Evolutionary conservation across 805 yeast genomes (phyloP), one percentile per base, ranked within the genome.

Genomic region (Candida nemodendra): DNA sequence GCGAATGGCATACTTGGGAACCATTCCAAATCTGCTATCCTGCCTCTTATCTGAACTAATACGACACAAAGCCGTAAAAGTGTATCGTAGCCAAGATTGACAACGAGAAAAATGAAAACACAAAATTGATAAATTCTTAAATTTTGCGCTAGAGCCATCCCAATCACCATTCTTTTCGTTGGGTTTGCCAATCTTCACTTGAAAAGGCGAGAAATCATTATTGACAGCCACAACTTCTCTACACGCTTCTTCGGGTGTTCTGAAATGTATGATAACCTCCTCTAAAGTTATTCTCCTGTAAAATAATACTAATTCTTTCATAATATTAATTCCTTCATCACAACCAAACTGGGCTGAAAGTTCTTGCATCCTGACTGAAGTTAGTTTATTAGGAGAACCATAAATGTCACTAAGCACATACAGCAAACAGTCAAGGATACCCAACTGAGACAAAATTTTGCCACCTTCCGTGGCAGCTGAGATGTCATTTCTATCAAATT

Each of bases 121-220:
- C 9, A 79, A 55, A 44, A 80, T 78, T 2, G 76, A 59, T 0
- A 82, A 62, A 50, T 84, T 84, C 45, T 83, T 83, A 60, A 67
- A 78, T 47, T 78, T 79, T 0, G 84, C 75, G 27, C 78, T 68
- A 0, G 76, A 72, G 27, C 69, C 71, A 24, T 69, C 71, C 40
- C 66, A 53, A 59, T 38, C 64, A 54, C 32, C 56, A 42, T 18
- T 54, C 52, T 26, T 66, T 48, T 32, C 62, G 4, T 54, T 45
- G 0, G 78, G 78, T 18, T 72, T 70, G 2, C 64, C 65, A 0
- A 69, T 59, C 40, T 66, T 68, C 7, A 78, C 64, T 30, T 71
- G 68, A 12, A 70, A 54, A 2, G 71, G 70, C 3, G 72, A 66
- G 13, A 58, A 51, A 9, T 65, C 67, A 13, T 47, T 56, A 12